Evolutionary conservation across 768 basidiomycete genomes (phyloP).

Genomic region (Pleurotus platypus): DNA sequence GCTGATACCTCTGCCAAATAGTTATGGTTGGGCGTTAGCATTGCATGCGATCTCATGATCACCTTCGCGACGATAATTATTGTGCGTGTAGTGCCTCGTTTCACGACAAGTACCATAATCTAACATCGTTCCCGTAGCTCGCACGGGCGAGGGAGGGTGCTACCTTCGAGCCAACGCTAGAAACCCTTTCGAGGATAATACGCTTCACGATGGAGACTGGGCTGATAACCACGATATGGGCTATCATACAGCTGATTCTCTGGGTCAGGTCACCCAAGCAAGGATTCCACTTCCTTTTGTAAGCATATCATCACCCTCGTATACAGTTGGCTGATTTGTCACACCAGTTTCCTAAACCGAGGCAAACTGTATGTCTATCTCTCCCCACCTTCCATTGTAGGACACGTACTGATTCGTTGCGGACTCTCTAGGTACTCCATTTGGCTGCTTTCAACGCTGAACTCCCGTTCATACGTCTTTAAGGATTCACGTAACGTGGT

Average conservation of each 20-base stretch:
- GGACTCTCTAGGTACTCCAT: constrained; percentile 1
- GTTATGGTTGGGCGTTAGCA: constrained; percentile 11
- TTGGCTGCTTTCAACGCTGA: constrained; percentile 7
- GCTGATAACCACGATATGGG: constrained; percentile 9
- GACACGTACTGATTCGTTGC: not conserved
- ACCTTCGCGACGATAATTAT: constrained; percentile 11
- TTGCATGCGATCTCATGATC: constrained; percentile 11
- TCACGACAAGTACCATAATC: not conserved
- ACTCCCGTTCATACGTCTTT: not conserved
- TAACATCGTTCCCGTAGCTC: not conserved
- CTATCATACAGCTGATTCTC: constrained; percentile 8
- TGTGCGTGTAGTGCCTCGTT: constrained; percentile 3
- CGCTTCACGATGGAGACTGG: constrained; percentile 12
- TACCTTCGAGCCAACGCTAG: not conserved
- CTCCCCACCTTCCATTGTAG: not conserved
- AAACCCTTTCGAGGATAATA: not conserved
- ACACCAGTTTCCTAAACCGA: not conserved
- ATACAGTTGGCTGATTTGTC: not conserved
- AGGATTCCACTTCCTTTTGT: constrained; percentile 10
- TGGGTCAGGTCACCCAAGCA: constrained; percentile 5
- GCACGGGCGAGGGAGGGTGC: not conserved
- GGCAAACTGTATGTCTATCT: not conserved
- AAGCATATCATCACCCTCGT: not conserved
- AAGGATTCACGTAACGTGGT: not conserved
- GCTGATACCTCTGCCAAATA: not conserved